phyloP scores from a whole-genome alignment of 371 early-diverging fungal species.

The Conidiobolus incongruus region DNA sequence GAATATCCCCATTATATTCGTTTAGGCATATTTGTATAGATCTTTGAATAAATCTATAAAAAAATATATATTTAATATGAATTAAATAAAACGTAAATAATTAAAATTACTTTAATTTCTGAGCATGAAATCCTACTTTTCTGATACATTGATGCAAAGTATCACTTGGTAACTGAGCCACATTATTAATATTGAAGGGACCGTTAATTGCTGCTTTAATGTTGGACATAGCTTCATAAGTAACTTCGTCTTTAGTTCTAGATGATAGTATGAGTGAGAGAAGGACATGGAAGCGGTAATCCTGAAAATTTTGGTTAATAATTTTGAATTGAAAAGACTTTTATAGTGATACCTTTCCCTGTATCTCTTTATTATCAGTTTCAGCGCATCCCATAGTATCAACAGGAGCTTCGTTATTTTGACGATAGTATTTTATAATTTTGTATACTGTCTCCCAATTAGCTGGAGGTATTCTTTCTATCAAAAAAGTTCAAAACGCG shows the following conservation, averaged over 20 bases:
- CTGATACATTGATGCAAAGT: slow-evolving; percentile 44
- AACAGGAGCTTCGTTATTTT: slow-evolving; percentile 58
- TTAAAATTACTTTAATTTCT: slow-evolving; percentile 38
- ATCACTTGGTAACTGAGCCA: slow-evolving; percentile 25
- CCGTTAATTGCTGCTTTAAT: slow-evolving; percentile 27
- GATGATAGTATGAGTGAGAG: slow-evolving; percentile 85
- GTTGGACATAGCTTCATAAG: slow-evolving; percentile 46
- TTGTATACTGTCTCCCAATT: slow-evolving; percentile 47
- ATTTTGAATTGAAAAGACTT: background rate
- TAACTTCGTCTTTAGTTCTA: slow-evolving; percentile 88
- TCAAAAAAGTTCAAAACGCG: background rate
- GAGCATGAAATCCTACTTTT: slow-evolving; percentile 80
- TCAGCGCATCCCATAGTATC: slow-evolving; percentile 88
- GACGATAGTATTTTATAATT: slow-evolving; percentile 30
- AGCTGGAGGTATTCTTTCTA: slow-evolving; percentile 9
- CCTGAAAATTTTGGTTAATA: slow-evolving; percentile 9
- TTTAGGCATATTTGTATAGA: slow-evolving; percentile 49
- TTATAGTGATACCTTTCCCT: slow-evolving; percentile 12
- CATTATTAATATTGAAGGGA: slow-evolving; percentile 29
- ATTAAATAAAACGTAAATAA: background rate
- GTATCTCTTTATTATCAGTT: slow-evolving; percentile 25
- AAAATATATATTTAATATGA: background rate
- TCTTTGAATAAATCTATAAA: slow-evolving; percentile 36
- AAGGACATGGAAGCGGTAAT: slow-evolving; percentile 66
- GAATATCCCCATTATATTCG: slow-evolving; percentile 63